These are phyloP conservation scores for Notholithocarpus densiflorus DNA, from an alignment of 306 rosid species.

Conservation along the genomic window DNA sequence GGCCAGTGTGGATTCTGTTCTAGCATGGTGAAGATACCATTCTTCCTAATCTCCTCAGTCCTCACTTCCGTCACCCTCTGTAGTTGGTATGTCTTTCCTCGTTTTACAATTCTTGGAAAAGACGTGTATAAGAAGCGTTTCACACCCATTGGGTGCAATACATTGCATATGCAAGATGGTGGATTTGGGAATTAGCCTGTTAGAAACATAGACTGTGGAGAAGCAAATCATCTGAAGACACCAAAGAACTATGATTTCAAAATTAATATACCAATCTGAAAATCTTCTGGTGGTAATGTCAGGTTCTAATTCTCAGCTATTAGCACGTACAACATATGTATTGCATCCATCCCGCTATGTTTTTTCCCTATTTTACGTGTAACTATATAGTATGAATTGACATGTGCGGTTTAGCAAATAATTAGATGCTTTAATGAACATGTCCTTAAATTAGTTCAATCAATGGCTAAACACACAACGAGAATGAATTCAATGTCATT, in stretches of 20 bases:
- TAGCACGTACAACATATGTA: conserved; percentile 26
- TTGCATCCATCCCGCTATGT: conserved; percentile 43
- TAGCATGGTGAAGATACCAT: conserved; percentile 37
- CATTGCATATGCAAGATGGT: background rate
- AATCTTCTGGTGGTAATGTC: conserved; percentile 10
- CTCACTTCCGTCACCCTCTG: background rate
- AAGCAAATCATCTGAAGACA: conserved; percentile 42
- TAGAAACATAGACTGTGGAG: too few relatives aligned
- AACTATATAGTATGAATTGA: too few relatives aligned
- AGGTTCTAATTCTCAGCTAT: conserved; percentile 11
- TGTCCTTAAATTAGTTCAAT: too few relatives aligned
- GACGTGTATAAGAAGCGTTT: too few relatives aligned
- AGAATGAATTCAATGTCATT: too few relatives aligned
- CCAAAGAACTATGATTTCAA: conserved; percentile 58
- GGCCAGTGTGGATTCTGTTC: conserved; percentile 52
- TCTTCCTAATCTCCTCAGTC: background rate
- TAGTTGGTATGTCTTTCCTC: background rate
- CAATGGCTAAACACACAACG: too few relatives aligned
- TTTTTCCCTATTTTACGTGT: too few relatives aligned
- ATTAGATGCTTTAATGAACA: too few relatives aligned
- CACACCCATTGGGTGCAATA: background rate
- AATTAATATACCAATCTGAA: conserved; percentile 43
- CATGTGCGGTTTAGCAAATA: too few relatives aligned
- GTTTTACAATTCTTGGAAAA: conserved; percentile 41
- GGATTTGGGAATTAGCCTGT: too few relatives aligned